Conservation (phyloP, 1,139 yeast species). For the Candida albicans region DNA sequence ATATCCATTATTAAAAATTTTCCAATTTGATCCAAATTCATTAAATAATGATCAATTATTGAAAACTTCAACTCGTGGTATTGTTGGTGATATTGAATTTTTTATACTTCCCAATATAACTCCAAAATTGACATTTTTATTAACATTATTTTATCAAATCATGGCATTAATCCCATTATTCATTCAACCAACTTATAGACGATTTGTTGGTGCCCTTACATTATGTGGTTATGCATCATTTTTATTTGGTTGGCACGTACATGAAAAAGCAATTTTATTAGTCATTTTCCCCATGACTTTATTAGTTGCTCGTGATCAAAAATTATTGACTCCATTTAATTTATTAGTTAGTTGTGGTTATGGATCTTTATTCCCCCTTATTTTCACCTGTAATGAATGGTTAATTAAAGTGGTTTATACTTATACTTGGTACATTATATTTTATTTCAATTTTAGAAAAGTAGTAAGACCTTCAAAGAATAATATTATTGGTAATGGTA, state of each 20-base stretch:
- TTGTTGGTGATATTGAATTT: slow-evolving; percentile 88
- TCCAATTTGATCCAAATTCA: slow-evolving; percentile 33
- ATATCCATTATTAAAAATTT: slow-evolving; percentile 30
- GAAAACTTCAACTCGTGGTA: slow-evolving; percentile 69
- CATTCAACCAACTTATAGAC: slow-evolving; percentile 68
- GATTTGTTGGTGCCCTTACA: slow-evolving; percentile 82
- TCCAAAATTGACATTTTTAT: slow-evolving; percentile 72
- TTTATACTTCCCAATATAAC: slow-evolving; percentile 76
- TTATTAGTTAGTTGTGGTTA: slow-evolving; percentile 77
- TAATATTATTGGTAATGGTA: slow-evolving; percentile 27
- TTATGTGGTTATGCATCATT: slow-evolving; percentile 91
- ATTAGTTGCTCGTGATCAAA: slow-evolving; percentile 66
- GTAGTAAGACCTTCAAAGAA: slow-evolving; percentile 58
- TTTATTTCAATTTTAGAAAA: slow-evolving; percentile 68
- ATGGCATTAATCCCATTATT: slow-evolving; percentile 77
- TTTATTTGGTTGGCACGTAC: slow-evolving; percentile 98
- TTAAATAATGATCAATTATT: slow-evolving; percentile 27
- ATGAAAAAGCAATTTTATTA: slow-evolving; percentile 89
- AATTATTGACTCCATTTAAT: slow-evolving; percentile 67
- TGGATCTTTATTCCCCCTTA: slow-evolving; percentile 83
- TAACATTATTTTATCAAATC: slow-evolving; percentile 80
- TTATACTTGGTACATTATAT: slow-evolving; percentile 80
- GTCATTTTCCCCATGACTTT: slow-evolving; percentile 89
- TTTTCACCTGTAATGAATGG: slow-evolving; percentile 81
- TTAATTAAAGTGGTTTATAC: slow-evolving; percentile 76